phyloP scores from a whole-genome alignment of 176 grass and related monocot genomes.

The Phyllostachys edulis region DNA sequence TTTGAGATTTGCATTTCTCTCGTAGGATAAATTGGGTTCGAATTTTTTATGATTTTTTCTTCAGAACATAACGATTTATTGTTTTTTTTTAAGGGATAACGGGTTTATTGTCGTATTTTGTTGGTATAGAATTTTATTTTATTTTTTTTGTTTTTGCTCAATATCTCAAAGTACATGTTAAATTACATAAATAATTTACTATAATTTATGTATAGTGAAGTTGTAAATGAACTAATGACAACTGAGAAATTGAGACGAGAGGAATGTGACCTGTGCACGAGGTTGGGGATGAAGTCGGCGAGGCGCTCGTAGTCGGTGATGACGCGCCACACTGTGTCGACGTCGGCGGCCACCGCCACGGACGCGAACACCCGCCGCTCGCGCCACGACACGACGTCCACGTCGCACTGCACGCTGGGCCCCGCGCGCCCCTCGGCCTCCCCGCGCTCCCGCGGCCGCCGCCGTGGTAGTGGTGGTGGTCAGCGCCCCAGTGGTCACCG shows the following conservation, averaged over 20 bases:
- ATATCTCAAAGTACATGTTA: no score
- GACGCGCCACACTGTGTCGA: conserved; percentile 79
- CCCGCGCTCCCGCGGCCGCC: background rate
- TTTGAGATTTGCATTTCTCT: no score
- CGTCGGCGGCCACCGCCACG: conserved; percentile 68
- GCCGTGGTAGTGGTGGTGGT: conserved; percentile 4
- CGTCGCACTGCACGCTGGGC: conserved; percentile 59
- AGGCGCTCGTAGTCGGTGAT: conserved; percentile 96
- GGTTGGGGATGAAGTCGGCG: conserved; percentile 92
- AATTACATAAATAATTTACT: no score
- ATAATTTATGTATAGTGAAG: no score
- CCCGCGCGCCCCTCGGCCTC: background rate
- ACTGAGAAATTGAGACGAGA: background rate
- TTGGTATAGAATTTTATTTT: no score
- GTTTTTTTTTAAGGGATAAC: no score
- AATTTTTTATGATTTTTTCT: no score
- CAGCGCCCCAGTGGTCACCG: conserved; percentile 42
- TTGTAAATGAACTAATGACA: no score
- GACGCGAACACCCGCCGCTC: conserved; percentile 71
- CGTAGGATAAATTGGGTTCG: no score
- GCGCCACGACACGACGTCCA: conserved; percentile 93
- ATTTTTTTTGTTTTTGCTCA: no score
- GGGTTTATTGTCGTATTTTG: no score
- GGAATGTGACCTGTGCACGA: conserved; percentile 63
- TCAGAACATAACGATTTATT: no score